phyloP scores from a whole-genome alignment of 2,329 filamentous ascomycete genomes.

The Epicoccum sorghinum region DNA sequence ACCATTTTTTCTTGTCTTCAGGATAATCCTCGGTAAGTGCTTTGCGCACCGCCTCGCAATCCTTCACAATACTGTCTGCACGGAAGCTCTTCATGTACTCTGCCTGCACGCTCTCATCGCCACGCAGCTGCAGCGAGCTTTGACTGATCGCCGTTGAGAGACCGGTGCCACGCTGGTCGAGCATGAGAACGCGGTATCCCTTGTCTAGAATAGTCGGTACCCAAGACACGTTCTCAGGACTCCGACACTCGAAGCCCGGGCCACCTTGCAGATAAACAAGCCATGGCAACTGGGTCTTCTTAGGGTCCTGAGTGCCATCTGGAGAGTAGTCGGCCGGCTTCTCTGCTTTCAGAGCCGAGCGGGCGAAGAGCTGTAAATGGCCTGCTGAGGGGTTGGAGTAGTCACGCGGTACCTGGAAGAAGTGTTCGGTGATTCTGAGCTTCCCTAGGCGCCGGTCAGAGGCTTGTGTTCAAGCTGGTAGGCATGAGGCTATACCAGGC shows the following conservation, averaged over 20 bases:
- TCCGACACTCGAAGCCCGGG: conserved; percentile 76
- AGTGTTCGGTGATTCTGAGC: conserved; percentile 77
- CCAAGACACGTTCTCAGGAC: conserved; percentile 75
- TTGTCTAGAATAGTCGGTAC: conserved; percentile 74
- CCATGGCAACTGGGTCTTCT: conserved; percentile 62
- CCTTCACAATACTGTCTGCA: conserved; percentile 87
- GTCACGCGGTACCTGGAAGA: conserved; percentile 86
- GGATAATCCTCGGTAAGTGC: conserved; percentile 74
- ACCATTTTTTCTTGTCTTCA: conserved; percentile 77
- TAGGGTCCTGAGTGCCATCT: conserved; percentile 58
- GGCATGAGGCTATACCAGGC: conserved; percentile 42
- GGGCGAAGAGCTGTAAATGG: conserved; percentile 77
- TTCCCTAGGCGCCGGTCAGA: conserved; percentile 61
- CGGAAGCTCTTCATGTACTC: conserved; percentile 84
- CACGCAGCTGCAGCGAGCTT: conserved; percentile 69
- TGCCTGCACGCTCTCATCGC: conserved; percentile 70
- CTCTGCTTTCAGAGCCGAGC: conserved; percentile 72
- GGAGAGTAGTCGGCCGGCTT: conserved; percentile 58
- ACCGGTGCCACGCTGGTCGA: conserved; percentile 93
- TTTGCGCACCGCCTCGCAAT: conserved; percentile 84
- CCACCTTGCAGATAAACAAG: conserved; percentile 82
- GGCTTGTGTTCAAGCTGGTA: background rate
- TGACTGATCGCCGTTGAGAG: conserved; percentile 81
- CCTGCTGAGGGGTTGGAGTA: conserved; percentile 67
- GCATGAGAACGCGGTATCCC: conserved; percentile 80